These are phyloP conservation scores for Suillus subaureus DNA, from an alignment of 768 basidiomycete genomes.

Conservation along the genomic window DNA sequence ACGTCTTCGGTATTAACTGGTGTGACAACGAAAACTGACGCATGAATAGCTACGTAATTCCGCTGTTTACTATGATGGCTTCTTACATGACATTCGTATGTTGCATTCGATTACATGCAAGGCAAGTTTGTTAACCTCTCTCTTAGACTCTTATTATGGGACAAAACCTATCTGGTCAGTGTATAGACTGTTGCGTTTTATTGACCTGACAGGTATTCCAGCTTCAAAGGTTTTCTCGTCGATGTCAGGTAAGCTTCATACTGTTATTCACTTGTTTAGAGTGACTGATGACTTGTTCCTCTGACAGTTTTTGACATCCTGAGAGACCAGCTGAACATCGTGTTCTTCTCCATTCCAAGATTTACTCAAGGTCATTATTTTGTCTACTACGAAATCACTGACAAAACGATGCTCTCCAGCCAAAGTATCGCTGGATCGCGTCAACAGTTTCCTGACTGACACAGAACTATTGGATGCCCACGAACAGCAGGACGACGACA, in stretches of 20 bases:
- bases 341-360: conserved; percentile 35
- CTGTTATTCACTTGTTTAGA: not conserved
- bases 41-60: conserved; percentile 52
- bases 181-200: not conserved
- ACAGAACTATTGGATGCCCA: conserved; percentile 18
- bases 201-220: conserved; percentile 15
- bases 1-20: not conserved
- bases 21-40: not conserved
- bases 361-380: conserved; percentile 22
- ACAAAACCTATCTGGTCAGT: conserved; percentile 15
- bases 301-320: conserved; percentile 61
- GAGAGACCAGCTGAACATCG: conserved; percentile 47
- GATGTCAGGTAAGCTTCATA: conserved; percentile 28
- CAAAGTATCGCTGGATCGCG: conserved; percentile 66
- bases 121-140: not conserved
- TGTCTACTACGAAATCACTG: conserved; percentile 4
- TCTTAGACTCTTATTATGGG: conserved; percentile 20
- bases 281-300: not conserved
- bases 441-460: conserved; percentile 46
- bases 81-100: conserved; percentile 63
- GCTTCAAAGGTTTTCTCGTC: conserved; percentile 43
- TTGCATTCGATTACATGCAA: not conserved
- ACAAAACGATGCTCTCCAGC: conserved; percentile 32
- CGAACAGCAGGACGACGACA: conserved; percentile 4
- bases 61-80: conserved; percentile 64